Base-by-base conservation (phyloP, 495 filamentous ascomycete genomes). In the Niebla homalea region DNA sequence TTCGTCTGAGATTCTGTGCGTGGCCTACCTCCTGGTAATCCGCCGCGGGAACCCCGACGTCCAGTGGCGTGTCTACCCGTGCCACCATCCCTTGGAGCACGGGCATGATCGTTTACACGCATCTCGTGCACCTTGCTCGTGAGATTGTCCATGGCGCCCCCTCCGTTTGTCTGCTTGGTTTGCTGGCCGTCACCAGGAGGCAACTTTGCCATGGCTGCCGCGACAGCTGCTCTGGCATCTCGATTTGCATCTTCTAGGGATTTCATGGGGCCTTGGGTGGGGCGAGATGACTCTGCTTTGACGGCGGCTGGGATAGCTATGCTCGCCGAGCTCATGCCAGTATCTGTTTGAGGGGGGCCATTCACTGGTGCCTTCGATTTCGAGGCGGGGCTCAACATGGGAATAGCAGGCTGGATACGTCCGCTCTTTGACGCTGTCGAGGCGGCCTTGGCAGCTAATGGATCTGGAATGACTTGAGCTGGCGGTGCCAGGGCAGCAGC, bases 71-170 rank as follows among this genome's bases (percentile, higher is more conserved):
- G 70, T 29, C 66, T 65, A 26, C 73, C 70, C 23, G 66, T 66
- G 10, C 70, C 66, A 37, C 68, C 69, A 26, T 73, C 64, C 42
- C 64, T 64, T 46, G 66, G 62, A 8, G 62, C 59, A 14, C 59
- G 51, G 35, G 47, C 49, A n/a, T 52, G 52, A 32, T 71, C 69
- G 49, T 79, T 84, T 1, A 85, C 76, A 46, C 84, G 77, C 83
- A 97, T 85, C 49, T 96, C 85, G 51, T 85, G 81, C 54, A 96
- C 85, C 65, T 89, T 84, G 62, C 81, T 84, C 1, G 85, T 79
- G 18, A 96, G 64, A 56, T 86, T 84, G 21, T 95, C 86, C 39
- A 94, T 72, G 2, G 74, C 71, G 35, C 54, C 70, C 49, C 73
- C 70, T 3, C 63, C 62, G 29, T 69, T 65, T 11, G 53, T 57